Evolutionary conservation across 352 stramenopile species (phyloP).

Genomic region (Thalassiosira mediterranea): DNA sequence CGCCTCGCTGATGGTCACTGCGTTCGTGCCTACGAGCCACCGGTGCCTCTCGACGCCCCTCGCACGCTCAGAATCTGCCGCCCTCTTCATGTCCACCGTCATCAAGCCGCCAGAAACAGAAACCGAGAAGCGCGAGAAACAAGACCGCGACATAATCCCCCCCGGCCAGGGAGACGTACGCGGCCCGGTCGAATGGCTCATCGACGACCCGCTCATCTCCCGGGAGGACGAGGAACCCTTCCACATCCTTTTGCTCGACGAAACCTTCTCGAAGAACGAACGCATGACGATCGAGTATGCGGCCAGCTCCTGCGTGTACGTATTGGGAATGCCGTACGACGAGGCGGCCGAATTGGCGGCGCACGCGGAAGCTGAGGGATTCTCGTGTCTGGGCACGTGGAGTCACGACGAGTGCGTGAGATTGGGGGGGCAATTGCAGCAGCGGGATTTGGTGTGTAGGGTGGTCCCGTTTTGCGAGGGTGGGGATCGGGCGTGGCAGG

Average conservation of each 20-base stretch:
- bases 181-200: constrained; percentile 64
- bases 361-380: constrained; percentile 60
- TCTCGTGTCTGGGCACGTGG: constrained; percentile 75
- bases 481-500: constrained; percentile 72
- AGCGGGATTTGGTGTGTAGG: constrained; percentile 68
- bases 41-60: no score
- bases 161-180: constrained; percentile 9
- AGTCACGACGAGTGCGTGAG: constrained; percentile 67
- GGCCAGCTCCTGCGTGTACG: constrained; percentile 58
- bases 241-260: constrained; percentile 73
- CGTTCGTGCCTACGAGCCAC: no score
- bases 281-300: constrained; percentile 75
- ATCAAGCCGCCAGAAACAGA: constrained; percentile 2
- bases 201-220: constrained; percentile 50
- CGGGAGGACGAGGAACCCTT: constrained; percentile 74
- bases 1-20: no score
- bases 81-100: constrained; percentile 15
- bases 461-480: constrained; percentile 72
- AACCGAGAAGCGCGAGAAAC: constrained; percentile 18
- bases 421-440: constrained; percentile 64
- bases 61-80: neutral
- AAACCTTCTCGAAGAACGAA: constrained; percentile 66
- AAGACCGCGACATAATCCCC: constrained; percentile 16
- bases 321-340: constrained; percentile 62
- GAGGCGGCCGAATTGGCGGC: constrained; percentile 63